Conservation (phyloP, 257 asterid species). For the Jaltomata sinuosa region DNA sequence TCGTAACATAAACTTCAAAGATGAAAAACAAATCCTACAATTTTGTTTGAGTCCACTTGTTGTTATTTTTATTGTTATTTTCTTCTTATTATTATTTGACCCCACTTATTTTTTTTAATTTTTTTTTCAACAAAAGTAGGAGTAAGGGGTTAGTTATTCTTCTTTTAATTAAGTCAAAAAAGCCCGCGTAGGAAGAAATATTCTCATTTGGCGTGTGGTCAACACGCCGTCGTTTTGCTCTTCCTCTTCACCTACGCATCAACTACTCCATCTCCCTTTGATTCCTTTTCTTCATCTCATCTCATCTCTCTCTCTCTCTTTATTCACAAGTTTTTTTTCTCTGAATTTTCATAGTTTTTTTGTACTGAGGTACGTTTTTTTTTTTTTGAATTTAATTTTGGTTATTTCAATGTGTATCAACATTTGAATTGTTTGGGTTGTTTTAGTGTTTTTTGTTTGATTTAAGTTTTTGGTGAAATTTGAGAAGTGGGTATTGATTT, state of each 20-base stretch:
- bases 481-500: neutral
- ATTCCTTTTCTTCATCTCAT: neutral
- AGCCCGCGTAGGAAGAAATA: neutral
- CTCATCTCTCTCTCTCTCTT: neutral
- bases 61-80: no score
- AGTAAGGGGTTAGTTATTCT: neutral
- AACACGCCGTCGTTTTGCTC: constrained; percentile 17
- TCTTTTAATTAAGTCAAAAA: neutral
- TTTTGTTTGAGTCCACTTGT: no score
- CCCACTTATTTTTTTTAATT: no score
- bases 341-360: neutral
- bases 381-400: neutral
- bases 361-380: constrained; percentile 8
- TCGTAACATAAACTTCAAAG: no score
- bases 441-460: neutral
- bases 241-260: neutral
- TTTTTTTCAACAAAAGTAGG: neutral
- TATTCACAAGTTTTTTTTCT: neutral
- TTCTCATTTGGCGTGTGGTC: constrained; percentile 20
- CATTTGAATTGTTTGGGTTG: neutral
- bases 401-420: neutral
- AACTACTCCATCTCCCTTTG: constrained; percentile 2
- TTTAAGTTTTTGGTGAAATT: neutral
- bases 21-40: no score
- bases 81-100: no score